Evolutionary conservation across 208 protist species (phyloP).

Genomic region (Trypanosoma cruzi): DNA sequence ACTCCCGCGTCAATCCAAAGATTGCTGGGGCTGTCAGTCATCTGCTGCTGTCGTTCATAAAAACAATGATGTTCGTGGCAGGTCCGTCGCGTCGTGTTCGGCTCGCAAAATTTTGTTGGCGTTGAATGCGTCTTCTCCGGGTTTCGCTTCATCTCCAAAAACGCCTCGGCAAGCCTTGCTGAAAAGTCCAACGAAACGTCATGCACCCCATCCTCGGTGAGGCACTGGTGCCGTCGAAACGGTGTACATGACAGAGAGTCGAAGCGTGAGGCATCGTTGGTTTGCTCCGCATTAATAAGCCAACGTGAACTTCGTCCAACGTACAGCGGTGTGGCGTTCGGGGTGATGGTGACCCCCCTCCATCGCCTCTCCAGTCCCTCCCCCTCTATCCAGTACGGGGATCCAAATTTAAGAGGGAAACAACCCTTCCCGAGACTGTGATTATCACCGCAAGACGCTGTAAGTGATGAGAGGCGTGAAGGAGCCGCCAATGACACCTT

Average conservation of each 20-base stretch:
- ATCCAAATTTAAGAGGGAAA: slow-evolving; percentile 21
- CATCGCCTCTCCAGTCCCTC: slow-evolving; percentile 30
- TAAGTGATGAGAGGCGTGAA: neutral
- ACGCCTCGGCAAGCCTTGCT: slow-evolving; percentile 20
- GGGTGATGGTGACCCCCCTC: slow-evolving; percentile 18
- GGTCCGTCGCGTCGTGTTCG: neutral
- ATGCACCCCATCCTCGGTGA: slow-evolving; percentile 19
- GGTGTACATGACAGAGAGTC: slow-evolving; percentile 34
- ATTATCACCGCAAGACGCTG: neutral
- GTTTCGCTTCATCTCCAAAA: slow-evolving; percentile 12
- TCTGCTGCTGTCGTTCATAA: neutral
- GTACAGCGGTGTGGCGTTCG: slow-evolving; percentile 15
- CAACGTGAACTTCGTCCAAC: neutral
- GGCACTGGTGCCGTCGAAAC: slow-evolving; percentile 28
- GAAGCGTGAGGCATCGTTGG: slow-evolving; percentile 41
- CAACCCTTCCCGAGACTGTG: neutral
- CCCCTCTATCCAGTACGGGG: slow-evolving; percentile 36
- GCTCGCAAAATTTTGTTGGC: neutral
- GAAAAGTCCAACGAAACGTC: slow-evolving; percentile 28
- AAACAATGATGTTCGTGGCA: neutral
- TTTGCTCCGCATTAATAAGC: slow-evolving; percentile 48
- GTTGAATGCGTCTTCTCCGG: neutral
- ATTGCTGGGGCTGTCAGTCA: slow-evolving; percentile 14
- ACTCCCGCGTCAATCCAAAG: slow-evolving; percentile 26
- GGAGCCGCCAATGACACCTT: neutral